Conservation (phyloP, 176 grass and related monocot genomes). For the Oryza glumipatula region DNA sequence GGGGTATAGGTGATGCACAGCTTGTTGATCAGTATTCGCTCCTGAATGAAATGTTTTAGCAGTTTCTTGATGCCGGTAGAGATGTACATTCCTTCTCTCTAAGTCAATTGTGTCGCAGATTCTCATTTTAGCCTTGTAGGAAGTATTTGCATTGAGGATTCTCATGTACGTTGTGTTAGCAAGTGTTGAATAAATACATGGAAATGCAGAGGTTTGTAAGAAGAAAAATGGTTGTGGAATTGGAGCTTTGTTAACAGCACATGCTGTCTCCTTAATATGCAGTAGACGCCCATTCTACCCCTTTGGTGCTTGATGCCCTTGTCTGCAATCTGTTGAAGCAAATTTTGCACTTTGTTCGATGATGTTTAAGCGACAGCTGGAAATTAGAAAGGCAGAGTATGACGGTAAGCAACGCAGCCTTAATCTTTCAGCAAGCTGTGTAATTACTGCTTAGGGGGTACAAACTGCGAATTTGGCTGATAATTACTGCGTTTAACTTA, state of each 20-base stretch:
- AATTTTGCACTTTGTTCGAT: too few relatives aligned
- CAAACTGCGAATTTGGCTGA: neutral
- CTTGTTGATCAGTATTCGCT: neutral
- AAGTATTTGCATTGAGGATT: conserved; percentile 2
- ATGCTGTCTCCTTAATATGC: neutral
- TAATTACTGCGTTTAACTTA: neutral
- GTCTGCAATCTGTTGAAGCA: neutral
- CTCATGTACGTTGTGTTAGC: neutral
- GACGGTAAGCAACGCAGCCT: neutral
- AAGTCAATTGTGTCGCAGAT: neutral
- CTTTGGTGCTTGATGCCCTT: neutral
- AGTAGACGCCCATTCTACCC: too few relatives aligned
- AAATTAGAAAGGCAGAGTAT: neutral
- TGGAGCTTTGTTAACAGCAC: neutral
- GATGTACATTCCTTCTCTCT: conserved; percentile 35
- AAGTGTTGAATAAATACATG: neutral
- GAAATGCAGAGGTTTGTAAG: conserved; percentile 5
- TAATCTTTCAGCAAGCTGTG: too few relatives aligned
- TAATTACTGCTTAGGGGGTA: too few relatives aligned
- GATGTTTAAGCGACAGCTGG: neutral
- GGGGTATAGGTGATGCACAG: conserved; percentile 9
- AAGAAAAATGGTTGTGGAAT: conserved; percentile 19
- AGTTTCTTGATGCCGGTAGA: neutral
- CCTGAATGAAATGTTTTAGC: conserved; percentile 21
- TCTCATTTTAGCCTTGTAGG: conserved; percentile 4